Base-by-base conservation (phyloP, 176 grass and related monocot species). In the Triticum monococcum region DNA sequence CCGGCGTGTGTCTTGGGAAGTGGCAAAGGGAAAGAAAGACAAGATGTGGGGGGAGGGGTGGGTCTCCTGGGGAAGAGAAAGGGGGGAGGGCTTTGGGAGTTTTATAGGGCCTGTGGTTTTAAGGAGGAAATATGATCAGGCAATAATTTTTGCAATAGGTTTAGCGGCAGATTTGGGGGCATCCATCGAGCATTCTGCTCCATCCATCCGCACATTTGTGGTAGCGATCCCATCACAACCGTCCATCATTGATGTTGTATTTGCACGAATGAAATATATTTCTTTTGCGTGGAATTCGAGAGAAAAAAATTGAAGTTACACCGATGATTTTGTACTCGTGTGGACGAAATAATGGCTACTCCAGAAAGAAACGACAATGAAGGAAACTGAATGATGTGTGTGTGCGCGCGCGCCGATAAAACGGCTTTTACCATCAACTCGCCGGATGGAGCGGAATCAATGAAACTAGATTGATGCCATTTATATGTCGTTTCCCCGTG, bases 71-170 rank as follows among this genome's bases (percentile, higher is more conserved):
- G 71, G 83, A 82, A 90, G 72, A 43, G 64, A 68, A 23, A 32
- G 20, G 28, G 56, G 33, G 18, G 46, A 73, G 24, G 46, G 22
- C 28, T 84, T 91, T 85, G 62, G 75, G 89, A 80, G 36, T 85
- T 91, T 88, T 91, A 84, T 91, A 84, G 64, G 38, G 72, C 2
- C 32, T 50, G 78, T n/a, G 61, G 59, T 68, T 81, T 86, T 37
- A 12, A 40, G 25, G 23, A 1, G 18, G 43, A 88, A 90, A 86
- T 90, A 86, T 90, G 84, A 90, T 86, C 46, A 25, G 45, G 50
- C 79, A 86, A 89, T 85, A 79, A 90, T 83, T 18, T 10, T 2
- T 20, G 24, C 25, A 7, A 6, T 73, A 45, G 12, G 81, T 89
- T 80, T 89, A 66, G 76, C 8, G 17, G 76, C 23, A 45, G 23